phyloP scores from a whole-genome alignment of 2,329 filamentous ascomycete genomes.

The Hypoxylon sp. region DNA sequence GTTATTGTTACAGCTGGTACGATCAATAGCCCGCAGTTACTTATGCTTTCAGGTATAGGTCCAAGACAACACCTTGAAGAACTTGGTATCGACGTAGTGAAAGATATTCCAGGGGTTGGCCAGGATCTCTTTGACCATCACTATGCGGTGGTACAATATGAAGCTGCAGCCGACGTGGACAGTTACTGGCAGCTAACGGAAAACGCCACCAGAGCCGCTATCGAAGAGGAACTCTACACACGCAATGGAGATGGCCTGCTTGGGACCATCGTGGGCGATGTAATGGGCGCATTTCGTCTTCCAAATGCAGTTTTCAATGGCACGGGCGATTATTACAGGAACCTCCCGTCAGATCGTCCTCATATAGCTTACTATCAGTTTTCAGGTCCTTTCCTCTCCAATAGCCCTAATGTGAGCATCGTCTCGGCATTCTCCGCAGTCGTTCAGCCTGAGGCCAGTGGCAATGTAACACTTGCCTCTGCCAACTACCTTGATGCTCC shows the following conservation, averaged over 20 bases:
- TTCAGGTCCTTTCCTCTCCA: neutral
- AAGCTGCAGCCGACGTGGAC: neutral
- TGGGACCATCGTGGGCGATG: neutral
- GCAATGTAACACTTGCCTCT: neutral
- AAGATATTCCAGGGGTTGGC: neutral
- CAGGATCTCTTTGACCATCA: neutral
- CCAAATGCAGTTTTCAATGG: neutral
- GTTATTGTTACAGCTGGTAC: neutral
- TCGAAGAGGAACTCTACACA: neutral
- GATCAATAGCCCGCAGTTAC: neutral
- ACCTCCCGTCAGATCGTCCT: neutral
- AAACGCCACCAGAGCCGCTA: neutral
- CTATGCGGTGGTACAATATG: neutral
- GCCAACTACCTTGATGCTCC: neutral
- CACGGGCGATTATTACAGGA: neutral
- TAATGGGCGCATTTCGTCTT: neutral
- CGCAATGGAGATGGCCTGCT: neutral
- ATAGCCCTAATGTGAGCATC: neutral
- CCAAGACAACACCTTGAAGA: neutral
- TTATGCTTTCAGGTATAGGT: slow-evolving; percentile 6
- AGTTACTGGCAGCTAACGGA: neutral
- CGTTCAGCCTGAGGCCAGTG: neutral
- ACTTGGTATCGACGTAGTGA: neutral
- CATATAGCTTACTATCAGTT: neutral
- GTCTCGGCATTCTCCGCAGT: neutral